Evolutionary conservation across 768 basidiomycete species (phyloP).

Genomic region (Suillus subalutaceus): DNA sequence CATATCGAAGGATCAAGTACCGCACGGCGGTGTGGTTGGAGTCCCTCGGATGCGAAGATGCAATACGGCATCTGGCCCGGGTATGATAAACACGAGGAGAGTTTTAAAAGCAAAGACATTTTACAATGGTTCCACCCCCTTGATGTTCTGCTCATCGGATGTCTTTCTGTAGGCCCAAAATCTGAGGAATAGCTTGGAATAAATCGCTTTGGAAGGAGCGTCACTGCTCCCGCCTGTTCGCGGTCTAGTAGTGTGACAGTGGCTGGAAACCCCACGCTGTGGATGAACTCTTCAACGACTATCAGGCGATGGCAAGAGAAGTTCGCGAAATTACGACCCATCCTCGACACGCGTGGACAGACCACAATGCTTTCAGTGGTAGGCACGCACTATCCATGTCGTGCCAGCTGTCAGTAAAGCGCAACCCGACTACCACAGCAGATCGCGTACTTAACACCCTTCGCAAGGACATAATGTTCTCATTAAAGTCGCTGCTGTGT

Average conservation of each 20-base stretch:
- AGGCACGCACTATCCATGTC: too few species aligned
- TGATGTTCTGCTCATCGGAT: not conserved
- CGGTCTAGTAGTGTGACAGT: not conserved
- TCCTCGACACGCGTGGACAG: too few species aligned
- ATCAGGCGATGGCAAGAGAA: not conserved
- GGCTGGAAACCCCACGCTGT: not conserved
- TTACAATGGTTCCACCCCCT: not conserved
- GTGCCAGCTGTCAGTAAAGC: too few species aligned
- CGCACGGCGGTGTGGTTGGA: slow-evolving; percentile 66
- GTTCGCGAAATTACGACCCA: too few species aligned
- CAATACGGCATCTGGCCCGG: slow-evolving; percentile 36
- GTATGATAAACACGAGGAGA: not conserved
- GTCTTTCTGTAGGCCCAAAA: not conserved
- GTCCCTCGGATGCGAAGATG: slow-evolving; percentile 64
- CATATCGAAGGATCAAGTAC: slow-evolving; percentile 52
- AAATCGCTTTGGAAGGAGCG: not conserved
- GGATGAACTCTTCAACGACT: not conserved
- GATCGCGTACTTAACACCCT: too few species aligned
- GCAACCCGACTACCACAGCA: too few species aligned
- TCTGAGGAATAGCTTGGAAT: not conserved
- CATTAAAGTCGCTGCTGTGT: too few species aligned
- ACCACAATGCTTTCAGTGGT: too few species aligned
- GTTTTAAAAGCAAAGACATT: not conserved
- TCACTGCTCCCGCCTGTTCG: not conserved
- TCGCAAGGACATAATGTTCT: too few species aligned